Conservation (phyloP, 2,329 filamentous ascomycete genomes). For the Paecilomyces dactylethromorphus region DNA sequence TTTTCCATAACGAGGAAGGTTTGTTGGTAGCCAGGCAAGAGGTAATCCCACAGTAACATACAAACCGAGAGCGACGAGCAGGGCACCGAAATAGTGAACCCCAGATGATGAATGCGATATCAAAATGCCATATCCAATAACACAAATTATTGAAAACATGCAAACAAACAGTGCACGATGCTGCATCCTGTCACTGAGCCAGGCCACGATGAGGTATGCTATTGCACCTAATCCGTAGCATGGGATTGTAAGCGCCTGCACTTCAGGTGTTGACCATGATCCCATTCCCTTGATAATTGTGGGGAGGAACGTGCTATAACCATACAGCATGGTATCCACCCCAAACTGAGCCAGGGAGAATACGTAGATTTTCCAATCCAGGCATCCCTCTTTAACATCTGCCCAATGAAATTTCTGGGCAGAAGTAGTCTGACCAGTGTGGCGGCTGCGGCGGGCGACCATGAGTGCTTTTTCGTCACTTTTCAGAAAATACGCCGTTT, state of each 20-base stretch:
- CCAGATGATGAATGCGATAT: slow-evolving; percentile 54
- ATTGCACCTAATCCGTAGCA: slow-evolving; percentile 68
- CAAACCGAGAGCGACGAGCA: slow-evolving; percentile 67
- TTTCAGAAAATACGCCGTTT: slow-evolving; percentile 56
- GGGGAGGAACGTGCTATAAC: slow-evolving; percentile 70
- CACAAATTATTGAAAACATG: slow-evolving; percentile 55
- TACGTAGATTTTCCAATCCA: slow-evolving; percentile 69
- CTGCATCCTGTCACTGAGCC: slow-evolving; percentile 62
- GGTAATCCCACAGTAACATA: slow-evolving; percentile 56
- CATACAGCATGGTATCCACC: slow-evolving; percentile 70
- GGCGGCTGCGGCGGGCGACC: slow-evolving; percentile 40
- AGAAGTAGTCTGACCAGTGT: slow-evolving; percentile 44
- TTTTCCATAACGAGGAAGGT: slow-evolving; percentile 69
- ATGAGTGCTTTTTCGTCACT: slow-evolving; percentile 56
- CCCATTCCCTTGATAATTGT: slow-evolving; percentile 70
- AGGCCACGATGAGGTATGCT: slow-evolving; percentile 60
- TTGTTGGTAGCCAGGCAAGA: slow-evolving; percentile 56
- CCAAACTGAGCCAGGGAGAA: slow-evolving; percentile 68
- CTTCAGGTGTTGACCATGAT: slow-evolving; percentile 55
- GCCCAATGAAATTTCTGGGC: slow-evolving; percentile 51
- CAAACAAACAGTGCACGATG: slow-evolving; percentile 59
- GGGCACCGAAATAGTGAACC: slow-evolving; percentile 69
- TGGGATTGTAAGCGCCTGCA: slow-evolving; percentile 71
- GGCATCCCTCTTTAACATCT: slow-evolving; percentile 61
- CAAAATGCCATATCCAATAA: slow-evolving; percentile 63